These are phyloP conservation scores for Rauvolfia tetraphylla DNA, from an alignment of 257 asterid genomes.

Conservation along the genomic window DNA sequence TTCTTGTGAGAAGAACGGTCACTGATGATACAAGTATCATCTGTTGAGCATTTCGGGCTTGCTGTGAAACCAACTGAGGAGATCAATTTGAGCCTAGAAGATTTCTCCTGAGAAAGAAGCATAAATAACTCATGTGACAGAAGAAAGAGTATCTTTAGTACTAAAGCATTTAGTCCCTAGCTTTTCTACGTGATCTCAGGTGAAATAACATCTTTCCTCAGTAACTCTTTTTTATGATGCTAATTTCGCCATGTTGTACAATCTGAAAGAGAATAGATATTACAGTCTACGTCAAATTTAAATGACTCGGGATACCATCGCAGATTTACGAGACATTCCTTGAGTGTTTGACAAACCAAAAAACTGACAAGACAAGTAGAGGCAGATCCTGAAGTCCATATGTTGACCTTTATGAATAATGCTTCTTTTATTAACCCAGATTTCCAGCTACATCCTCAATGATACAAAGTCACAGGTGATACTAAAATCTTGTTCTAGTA, in stretches of 20 bases:
- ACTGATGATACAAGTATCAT: conserved; percentile 24
- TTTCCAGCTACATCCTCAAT: too few species aligned
- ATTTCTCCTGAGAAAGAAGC: conserved; percentile 42
- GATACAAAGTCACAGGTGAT: not conserved
- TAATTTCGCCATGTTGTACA: too few species aligned
- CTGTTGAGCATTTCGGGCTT: conserved; percentile 26
- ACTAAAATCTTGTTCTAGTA: not conserved
- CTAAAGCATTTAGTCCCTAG: too few species aligned
- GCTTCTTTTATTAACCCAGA: too few species aligned
- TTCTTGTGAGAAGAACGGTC: conserved; percentile 21
- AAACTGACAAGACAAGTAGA: not conserved
- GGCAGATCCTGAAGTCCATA: not conserved
- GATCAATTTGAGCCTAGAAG: conserved; percentile 30
- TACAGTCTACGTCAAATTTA: too few species aligned
- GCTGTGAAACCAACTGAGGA: conserved; percentile 26
- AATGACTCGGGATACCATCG: not conserved
- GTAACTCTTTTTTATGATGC: too few species aligned
- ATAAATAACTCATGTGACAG: conserved; percentile 9
- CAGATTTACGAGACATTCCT: too few species aligned
- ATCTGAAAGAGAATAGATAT: too few species aligned
- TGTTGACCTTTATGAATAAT: too few species aligned
- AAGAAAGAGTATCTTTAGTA: not conserved
- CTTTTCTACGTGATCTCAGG: too few species aligned
- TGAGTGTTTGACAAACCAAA: not conserved
- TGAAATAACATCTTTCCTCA: too few species aligned